phyloP scores from a whole-genome alignment of 495 filamentous ascomycete genomes.

The Hypoxylon cercidicola region DNA sequence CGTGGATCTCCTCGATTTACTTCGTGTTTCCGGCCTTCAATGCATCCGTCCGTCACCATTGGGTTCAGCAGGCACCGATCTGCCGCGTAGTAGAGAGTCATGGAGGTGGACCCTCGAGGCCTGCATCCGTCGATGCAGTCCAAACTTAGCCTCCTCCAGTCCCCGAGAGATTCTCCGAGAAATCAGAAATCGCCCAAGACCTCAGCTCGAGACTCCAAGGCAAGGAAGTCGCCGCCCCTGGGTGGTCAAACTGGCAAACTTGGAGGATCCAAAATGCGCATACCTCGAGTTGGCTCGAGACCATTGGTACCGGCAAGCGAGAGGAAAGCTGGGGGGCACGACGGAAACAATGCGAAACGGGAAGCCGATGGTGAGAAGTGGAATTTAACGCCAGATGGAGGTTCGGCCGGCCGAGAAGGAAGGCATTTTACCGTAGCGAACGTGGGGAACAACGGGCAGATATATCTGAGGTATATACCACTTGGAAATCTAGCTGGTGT shows the following conservation, averaged over 20 bases:
- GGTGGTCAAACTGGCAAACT: slow-evolving; percentile 21
- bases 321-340: slow-evolving; percentile 50
- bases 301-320: slow-evolving; percentile 57
- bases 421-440: slow-evolving; percentile 93
- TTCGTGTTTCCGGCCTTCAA: slow-evolving; percentile 39
- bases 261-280: slow-evolving; percentile 45
- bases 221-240: slow-evolving; percentile 36
- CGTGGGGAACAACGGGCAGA: slow-evolving; percentile 91
- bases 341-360: slow-evolving; percentile 48
- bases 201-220: slow-evolving; percentile 28
- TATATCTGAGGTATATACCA: slow-evolving; percentile 85
- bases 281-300: slow-evolving; percentile 45
- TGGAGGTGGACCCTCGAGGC: slow-evolving; percentile 42
- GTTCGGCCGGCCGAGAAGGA: slow-evolving; percentile 66
- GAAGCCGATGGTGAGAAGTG: slow-evolving; percentile 52
- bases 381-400: slow-evolving; percentile 61
- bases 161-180: slow-evolving; percentile 28
- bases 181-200: slow-evolving; percentile 32
- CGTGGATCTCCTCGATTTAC: slow-evolving; percentile 21
- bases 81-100: slow-evolving; percentile 47
- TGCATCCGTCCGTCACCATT: slow-evolving; percentile 36
- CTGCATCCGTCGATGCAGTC: slow-evolving; percentile 38
- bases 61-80: slow-evolving; percentile 40
- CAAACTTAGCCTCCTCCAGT: slow-evolving; percentile 37
- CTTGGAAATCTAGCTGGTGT: slow-evolving; percentile 16